These are phyloP conservation scores for Alternaria viburni DNA, from an alignment of 2,329 filamentous ascomycete species.

Conservation along the genomic window DNA sequence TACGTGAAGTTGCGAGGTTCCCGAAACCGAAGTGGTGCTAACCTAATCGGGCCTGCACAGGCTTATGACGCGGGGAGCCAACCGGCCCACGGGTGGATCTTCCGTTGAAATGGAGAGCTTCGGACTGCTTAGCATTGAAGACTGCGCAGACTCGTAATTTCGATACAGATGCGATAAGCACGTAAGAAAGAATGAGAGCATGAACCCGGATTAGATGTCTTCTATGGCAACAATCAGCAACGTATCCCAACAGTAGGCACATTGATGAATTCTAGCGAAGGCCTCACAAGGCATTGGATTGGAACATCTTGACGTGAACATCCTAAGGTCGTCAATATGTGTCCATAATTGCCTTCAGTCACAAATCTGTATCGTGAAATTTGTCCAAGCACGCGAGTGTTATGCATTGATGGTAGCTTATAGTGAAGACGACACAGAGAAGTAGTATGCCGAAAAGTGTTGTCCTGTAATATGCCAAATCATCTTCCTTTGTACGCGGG, in stretches of 20 bases:
- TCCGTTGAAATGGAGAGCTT: neutral
- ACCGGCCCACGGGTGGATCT: conserved; percentile 8
- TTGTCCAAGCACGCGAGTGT: neutral
- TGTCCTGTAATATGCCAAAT: neutral
- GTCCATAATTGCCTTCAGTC: neutral
- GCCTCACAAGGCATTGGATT: neutral
- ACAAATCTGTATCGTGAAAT: neutral
- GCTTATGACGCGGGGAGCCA: conserved; percentile 15
- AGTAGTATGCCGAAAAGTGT: neutral
- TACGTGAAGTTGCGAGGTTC: conserved; percentile 24
- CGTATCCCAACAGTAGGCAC: neutral
- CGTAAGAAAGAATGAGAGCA: neutral
- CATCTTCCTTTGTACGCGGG: neutral
- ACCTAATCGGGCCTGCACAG: conserved; percentile 2
- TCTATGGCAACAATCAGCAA: neutral
- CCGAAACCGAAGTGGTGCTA: conserved; percentile 20
- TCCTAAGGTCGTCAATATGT: neutral
- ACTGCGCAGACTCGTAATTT: neutral
- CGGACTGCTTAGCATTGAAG: neutral
- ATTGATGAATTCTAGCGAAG: neutral
- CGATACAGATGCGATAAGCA: neutral
- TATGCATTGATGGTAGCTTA: neutral
- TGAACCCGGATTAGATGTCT: neutral
- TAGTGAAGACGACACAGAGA: neutral
- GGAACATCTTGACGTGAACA: neutral